Evolutionary conservation across 2,329 filamentous ascomycete species (phyloP).

Genomic region (Coniella lustricola): DNA sequence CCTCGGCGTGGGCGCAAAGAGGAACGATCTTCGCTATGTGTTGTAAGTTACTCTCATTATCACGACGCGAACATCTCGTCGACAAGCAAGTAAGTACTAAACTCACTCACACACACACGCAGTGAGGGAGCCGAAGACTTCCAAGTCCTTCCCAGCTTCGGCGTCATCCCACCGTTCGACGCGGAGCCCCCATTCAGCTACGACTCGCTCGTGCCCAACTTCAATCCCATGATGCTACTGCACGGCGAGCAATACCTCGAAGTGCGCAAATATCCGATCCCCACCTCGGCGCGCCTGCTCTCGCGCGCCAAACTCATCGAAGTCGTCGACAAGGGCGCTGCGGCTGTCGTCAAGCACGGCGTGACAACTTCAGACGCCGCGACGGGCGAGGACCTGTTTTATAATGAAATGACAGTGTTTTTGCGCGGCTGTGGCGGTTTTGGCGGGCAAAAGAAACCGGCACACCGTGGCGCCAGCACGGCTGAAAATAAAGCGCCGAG

Average conservation of each 20-base stretch:
- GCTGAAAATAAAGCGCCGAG: slow-evolving; percentile 71
- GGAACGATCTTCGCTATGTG: slow-evolving; percentile 77
- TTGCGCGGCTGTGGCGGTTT: slow-evolving; percentile 88
- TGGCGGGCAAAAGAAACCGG: slow-evolving; percentile 70
- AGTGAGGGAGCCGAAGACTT: slow-evolving; percentile 83
- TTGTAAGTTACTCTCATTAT: slow-evolving; percentile 42
- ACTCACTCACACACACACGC: background rate
- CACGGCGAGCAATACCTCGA: slow-evolving; percentile 99
- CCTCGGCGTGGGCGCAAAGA: slow-evolving; percentile 86
- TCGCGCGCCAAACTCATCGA: slow-evolving; percentile 79
- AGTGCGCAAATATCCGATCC: slow-evolving; percentile 84
- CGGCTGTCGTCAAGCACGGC: slow-evolving; percentile 74
- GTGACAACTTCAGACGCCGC: slow-evolving; percentile 77
- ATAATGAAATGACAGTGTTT: slow-evolving; percentile 93
- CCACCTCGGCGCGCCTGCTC: slow-evolving; percentile 70
- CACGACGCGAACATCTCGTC: no score
- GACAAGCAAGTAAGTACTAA: background rate
- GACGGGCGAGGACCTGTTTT: slow-evolving; percentile 86
- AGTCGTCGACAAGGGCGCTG: slow-evolving; percentile 91
- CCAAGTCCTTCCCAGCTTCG: slow-evolving; percentile 90
- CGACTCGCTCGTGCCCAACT: slow-evolving; percentile 84
- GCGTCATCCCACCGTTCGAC: slow-evolving; percentile 91
- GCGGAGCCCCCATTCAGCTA: slow-evolving; percentile 73
- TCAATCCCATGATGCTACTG: slow-evolving; percentile 96
- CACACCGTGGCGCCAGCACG: slow-evolving; percentile 72